Evolutionary conservation across 2,329 filamentous ascomycete species (phyloP).

Genomic region (Fusarium nematophilum): DNA sequence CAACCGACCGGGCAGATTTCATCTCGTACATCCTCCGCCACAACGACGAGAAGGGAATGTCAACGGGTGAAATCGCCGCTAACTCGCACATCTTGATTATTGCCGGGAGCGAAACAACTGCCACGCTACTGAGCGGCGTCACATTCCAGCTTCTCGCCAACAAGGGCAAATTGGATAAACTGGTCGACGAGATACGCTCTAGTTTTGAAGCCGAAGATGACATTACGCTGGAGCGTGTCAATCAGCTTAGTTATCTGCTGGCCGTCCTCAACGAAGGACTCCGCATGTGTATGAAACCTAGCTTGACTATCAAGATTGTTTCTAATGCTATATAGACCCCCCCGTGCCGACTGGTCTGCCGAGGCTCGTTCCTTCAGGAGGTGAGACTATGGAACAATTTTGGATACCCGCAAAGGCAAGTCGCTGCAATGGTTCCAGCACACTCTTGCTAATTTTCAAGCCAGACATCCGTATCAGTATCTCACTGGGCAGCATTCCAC

Average conservation of each 20-base stretch:
- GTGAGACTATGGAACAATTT: not conserved
- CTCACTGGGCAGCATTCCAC: slow-evolving; percentile 17
- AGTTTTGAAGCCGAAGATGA: not conserved
- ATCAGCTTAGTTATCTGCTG: slow-evolving; percentile 3
- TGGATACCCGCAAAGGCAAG: slow-evolving; percentile 1
- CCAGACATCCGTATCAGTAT: not conserved
- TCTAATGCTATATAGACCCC: not conserved
- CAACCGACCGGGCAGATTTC: not conserved
- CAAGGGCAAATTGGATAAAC: not conserved
- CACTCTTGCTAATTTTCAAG: not conserved
- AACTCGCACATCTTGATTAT: slow-evolving; percentile 7
- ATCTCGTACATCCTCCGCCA: slow-evolving; percentile 1
- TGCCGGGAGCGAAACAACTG: slow-evolving; percentile 11
- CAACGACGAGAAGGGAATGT: slow-evolving; percentile 3
- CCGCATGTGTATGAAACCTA: not conserved
- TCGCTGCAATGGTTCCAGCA: too few relatives aligned
- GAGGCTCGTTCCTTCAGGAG: not conserved
- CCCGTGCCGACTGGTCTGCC: slow-evolving; percentile 6
- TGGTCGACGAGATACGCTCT: not conserved
- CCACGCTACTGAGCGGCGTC: not conserved
- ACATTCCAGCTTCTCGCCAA: not conserved
- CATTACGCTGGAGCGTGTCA: not conserved
- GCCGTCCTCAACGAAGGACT: slow-evolving; percentile 9
- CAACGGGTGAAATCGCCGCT: not conserved
- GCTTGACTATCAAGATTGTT: not conserved